Evolutionary conservation across 345 rosid genomes (phyloP).

Genomic region (Brassica carinata): DNA sequence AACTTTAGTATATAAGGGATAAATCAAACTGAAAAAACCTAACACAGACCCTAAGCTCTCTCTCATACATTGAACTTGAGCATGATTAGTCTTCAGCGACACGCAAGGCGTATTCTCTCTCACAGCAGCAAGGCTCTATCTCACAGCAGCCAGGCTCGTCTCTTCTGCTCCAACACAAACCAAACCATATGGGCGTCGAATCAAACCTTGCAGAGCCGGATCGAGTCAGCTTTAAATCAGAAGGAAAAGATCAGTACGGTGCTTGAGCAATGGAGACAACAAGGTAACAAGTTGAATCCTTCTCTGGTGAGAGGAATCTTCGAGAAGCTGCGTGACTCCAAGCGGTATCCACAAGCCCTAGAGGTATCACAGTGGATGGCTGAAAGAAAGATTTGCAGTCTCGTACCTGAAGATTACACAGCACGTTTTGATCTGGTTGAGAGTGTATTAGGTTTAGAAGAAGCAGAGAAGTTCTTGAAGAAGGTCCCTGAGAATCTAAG

Average conservation of each 20-base stretch:
- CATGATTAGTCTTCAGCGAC: background rate
- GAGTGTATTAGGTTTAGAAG: background rate
- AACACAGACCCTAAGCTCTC: too few relatives aligned
- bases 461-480: background rate
- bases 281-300: background rate
- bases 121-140: background rate
- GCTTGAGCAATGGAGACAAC: background rate
- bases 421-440: background rate
- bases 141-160: background rate
- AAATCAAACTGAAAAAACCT: too few relatives aligned
- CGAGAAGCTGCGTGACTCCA: background rate
- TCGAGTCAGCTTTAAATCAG: background rate
- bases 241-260: background rate
- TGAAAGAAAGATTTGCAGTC: background rate
- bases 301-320: background rate
- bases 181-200: background rate
- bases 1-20: too few relatives aligned
- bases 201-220: background rate
- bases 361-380: background rate
- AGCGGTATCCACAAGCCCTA: background rate
- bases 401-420: background rate
- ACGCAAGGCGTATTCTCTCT: background rate
- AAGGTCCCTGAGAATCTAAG: background rate
- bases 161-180: background rate
- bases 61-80: background rate